Conservation (phyloP, 2,329 filamentous ascomycete species). For the Colletotrichum orbiculare region DNA sequence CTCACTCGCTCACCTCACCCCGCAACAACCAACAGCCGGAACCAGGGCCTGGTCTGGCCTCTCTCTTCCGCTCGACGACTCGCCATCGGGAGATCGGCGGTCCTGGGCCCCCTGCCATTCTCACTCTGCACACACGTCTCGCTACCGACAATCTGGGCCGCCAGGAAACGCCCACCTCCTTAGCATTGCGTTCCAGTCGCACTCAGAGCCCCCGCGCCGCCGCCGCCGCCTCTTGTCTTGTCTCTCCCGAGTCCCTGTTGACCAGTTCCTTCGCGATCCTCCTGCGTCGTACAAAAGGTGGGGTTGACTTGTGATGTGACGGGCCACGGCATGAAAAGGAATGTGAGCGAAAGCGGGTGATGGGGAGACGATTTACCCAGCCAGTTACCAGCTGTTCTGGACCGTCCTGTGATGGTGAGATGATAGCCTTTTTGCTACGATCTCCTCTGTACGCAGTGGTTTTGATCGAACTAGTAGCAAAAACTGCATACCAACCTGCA, state of each 20-base stretch:
- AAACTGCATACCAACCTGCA: neutral
- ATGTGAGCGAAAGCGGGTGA: neutral
- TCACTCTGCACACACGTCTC: slow-evolving; percentile 3
- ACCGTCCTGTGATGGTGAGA: too few relatives aligned
- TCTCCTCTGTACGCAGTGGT: too few relatives aligned
- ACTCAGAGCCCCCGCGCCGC: neutral
- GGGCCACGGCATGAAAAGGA: too few relatives aligned
- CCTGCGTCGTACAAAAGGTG: too few relatives aligned
- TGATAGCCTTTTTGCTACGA: too few relatives aligned
- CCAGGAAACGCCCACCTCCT: slow-evolving; percentile 24
- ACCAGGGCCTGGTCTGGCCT: neutral
- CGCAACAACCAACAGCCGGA: too few relatives aligned
- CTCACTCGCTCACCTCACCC: too few relatives aligned
- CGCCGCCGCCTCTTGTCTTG: neutral
- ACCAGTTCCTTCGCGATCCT: too few relatives aligned
- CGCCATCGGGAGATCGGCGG: slow-evolving; percentile 31
- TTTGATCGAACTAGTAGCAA: too few relatives aligned
- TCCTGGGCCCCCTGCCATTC: slow-evolving; percentile 1
- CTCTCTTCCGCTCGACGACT: neutral
- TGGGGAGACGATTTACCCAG: neutral
- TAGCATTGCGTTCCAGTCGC: slow-evolving; percentile 7
- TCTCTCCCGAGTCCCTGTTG: slow-evolving; percentile 2
- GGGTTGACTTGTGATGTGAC: too few relatives aligned
- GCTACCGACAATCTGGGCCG: slow-evolving; percentile 31
- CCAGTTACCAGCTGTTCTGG: neutral